A percentile compares a stretch with the other conserved stretches of the same genome.
Conservation (phyloP, 441 rosid species). For the Populus hybrid region DNA sequence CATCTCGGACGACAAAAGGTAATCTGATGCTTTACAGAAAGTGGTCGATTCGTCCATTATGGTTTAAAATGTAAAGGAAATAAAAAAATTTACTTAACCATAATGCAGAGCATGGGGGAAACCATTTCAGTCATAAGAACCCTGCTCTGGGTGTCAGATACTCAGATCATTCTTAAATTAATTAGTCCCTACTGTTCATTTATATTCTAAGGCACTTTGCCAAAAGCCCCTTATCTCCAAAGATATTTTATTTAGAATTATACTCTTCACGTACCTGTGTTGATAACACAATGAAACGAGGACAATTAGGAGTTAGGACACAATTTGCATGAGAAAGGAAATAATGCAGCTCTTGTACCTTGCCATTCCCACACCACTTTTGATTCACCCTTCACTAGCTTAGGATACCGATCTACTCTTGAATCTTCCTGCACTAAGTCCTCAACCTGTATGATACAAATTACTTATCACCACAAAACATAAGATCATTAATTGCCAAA, state of each 20-base stretch:
- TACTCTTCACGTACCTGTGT: background rate
- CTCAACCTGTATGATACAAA: conserved; percentile 56
- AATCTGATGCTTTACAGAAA: too few species aligned
- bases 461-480: background rate
- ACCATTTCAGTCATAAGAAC: background rate
- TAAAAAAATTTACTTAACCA: background rate
- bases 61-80: background rate
- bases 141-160: background rate
- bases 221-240: background rate
- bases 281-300: background rate
- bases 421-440: conserved; percentile 84
- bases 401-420: conserved; percentile 77
- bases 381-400: conserved; percentile 84
- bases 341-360: conserved; percentile 39
- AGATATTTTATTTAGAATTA: background rate
- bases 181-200: background rate
- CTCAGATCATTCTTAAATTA: background rate
- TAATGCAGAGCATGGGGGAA: background rate
- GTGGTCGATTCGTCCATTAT: background rate
- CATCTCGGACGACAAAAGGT: too few species aligned
- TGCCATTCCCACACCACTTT: conserved; percentile 99
- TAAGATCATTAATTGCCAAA: background rate
- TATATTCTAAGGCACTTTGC: background rate
- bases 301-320: background rate
- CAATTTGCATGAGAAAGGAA: conserved; percentile 1